Evolutionary conservation across 2,329 filamentous ascomycete genomes (phyloP).

Genomic region (Sarocladium strictum): DNA sequence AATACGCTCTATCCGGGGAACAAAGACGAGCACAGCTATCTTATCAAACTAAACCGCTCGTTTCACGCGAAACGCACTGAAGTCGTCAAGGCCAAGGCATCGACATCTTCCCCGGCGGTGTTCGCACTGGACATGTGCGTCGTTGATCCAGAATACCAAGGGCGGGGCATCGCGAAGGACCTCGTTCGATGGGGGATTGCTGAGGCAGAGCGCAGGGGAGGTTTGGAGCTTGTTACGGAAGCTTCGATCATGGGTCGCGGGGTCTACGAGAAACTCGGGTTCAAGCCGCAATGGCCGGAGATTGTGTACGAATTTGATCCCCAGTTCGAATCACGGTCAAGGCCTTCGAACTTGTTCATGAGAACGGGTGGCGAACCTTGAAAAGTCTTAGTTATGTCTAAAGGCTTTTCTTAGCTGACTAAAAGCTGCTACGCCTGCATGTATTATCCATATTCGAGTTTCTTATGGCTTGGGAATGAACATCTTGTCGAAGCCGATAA

Average conservation of each 20-base stretch:
- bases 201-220: slow-evolving; percentile 32
- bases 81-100: slow-evolving; percentile 33
- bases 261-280: slow-evolving; percentile 41
- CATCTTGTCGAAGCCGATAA: slow-evolving; percentile 20
- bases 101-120: slow-evolving; percentile 33
- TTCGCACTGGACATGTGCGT: slow-evolving; percentile 45
- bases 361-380: slow-evolving; percentile 22
- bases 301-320: slow-evolving; percentile 37
- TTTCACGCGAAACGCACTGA: slow-evolving; percentile 38
- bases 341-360: slow-evolving; percentile 42
- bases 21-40: slow-evolving; percentile 38
- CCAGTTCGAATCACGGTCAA: slow-evolving; percentile 29
- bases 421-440: too few relatives aligned
- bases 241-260: slow-evolving; percentile 42
- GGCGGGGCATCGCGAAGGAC: slow-evolving; percentile 36
- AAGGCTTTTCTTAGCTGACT: too few relatives aligned
- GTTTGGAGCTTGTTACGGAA: slow-evolving; percentile 37
- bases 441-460: too few relatives aligned
- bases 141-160: slow-evolving; percentile 48
- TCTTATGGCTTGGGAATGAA: slow-evolving; percentile 8
- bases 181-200: slow-evolving; percentile 43
- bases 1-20: slow-evolving; percentile 35
- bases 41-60: slow-evolving; percentile 35
- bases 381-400: neutral
- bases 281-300: slow-evolving; percentile 33